phyloP scores from a whole-genome alignment of 371 early-diverging fungal species.

The Chytridiales sp. region DNA sequence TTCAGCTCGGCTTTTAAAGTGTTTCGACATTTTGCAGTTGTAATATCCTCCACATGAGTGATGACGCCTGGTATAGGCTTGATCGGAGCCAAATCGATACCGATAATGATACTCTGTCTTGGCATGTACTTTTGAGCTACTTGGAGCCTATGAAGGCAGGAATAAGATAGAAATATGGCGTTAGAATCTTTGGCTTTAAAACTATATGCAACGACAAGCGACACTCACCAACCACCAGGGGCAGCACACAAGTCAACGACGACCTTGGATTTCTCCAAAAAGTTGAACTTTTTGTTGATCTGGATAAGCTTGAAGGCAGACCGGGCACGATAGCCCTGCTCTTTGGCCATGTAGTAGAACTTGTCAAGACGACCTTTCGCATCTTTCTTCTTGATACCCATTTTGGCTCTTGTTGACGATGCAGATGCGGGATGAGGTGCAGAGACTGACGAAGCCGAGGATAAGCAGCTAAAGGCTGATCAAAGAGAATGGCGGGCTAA shows the following conservation, averaged over 20 bases:
- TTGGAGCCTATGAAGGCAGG: constrained; percentile 59
- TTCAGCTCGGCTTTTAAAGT: constrained; percentile 87
- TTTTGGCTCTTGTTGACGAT: constrained; percentile 2
- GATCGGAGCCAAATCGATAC: constrained; percentile 97
- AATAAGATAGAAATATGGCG: background rate
- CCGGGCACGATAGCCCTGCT: constrained; percentile 99
- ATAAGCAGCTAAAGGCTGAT: too few relatives aligned
- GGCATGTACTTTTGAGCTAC: constrained; percentile 98
- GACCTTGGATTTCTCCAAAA: constrained; percentile 86
- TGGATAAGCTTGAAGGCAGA: constrained; percentile 99
- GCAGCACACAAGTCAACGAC: constrained; percentile 99
- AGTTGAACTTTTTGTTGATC: constrained; percentile 98
- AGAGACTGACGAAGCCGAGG: too few relatives aligned
- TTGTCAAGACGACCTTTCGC: constrained; percentile 98
- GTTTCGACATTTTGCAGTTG: constrained; percentile 89
- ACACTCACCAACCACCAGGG: constrained; percentile 94
- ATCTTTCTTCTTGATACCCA: constrained; percentile 56
- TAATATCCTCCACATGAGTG: constrained; percentile 97
- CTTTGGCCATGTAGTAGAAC: constrained; percentile 99
- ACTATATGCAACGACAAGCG: background rate
- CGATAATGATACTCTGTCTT: constrained; percentile 84
- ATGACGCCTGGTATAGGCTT: constrained; percentile 96
- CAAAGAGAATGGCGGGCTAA: too few relatives aligned
- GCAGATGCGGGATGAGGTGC: too few relatives aligned
- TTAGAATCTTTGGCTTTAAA: background rate